Evolutionary conservation across 805 yeast genomes (phyloP).

Genomic region (Nakazawaea ambrosiae): DNA sequence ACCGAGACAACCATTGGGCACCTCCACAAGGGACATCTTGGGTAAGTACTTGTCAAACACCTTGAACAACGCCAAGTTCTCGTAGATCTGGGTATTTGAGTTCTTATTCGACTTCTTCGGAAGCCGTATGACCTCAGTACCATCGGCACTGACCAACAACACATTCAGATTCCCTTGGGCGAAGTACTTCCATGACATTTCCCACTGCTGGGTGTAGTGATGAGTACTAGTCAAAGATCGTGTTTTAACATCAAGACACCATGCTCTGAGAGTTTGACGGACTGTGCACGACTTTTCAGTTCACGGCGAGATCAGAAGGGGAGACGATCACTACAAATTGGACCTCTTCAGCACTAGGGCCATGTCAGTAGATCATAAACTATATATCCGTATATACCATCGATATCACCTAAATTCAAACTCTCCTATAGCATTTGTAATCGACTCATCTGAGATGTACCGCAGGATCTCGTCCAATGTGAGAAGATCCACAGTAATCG

Average conservation of each 20-base stretch:
- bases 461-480: background rate
- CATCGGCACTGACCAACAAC: conserved; percentile 1
- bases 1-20: background rate
- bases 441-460: background rate
- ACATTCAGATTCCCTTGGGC: conserved; percentile 8
- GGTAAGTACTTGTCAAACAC: background rate
- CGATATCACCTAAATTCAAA: too few relatives aligned
- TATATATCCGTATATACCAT: too few relatives aligned
- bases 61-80: conserved; percentile 1
- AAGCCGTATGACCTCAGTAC: background rate
- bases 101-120: background rate
- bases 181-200: conserved; percentile 5
- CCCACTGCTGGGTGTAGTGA: too few relatives aligned
- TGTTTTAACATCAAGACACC: too few relatives aligned
- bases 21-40: background rate
- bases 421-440: too few relatives aligned
- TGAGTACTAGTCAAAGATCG: too few relatives aligned
- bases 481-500: conserved; percentile 1
- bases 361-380: too few relatives aligned
- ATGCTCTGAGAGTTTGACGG: too few relatives aligned
- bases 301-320: too few relatives aligned
- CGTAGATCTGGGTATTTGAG: background rate
- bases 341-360: too few relatives aligned
- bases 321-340: too few relatives aligned
- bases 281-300: too few relatives aligned